These are phyloP conservation scores for Lavandula angustifolia DNA, from an alignment of 257 asterid species.

Conservation along the genomic window DNA sequence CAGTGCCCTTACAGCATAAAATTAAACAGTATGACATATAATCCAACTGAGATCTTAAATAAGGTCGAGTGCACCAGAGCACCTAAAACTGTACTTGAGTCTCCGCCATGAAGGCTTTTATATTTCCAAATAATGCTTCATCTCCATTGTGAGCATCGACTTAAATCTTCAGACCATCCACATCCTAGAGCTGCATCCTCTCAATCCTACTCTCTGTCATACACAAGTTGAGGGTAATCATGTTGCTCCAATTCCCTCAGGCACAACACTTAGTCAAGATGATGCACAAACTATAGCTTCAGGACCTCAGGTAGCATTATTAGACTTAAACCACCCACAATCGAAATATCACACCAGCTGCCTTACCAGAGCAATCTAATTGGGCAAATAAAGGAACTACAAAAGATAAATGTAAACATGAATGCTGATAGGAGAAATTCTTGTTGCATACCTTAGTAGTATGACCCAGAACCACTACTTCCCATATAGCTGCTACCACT, in stretches of 20 bases:
- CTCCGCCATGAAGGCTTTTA: slow-evolving; percentile 29
- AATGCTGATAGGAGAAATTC: background rate
- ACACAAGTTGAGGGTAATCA: slow-evolving; percentile 41
- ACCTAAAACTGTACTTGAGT: slow-evolving; percentile 25
- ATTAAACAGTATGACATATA: slow-evolving; percentile 38
- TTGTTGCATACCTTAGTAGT: slow-evolving; percentile 65
- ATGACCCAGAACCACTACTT: slow-evolving; percentile 80
- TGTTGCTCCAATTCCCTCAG: slow-evolving; percentile 34
- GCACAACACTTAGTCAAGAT: slow-evolving; percentile 28
- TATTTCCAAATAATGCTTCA: slow-evolving; percentile 35
- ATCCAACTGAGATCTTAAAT: slow-evolving; percentile 35
- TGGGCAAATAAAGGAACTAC: slow-evolving; percentile 19
- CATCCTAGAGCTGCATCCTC: slow-evolving; percentile 51
- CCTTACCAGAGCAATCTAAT: slow-evolving; percentile 21
- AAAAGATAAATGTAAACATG: background rate
- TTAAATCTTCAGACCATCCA: slow-evolving; percentile 37
- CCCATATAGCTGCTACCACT: slow-evolving; percentile 85
- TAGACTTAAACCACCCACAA: slow-evolving; percentile 26
- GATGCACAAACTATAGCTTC: slow-evolving; percentile 33
- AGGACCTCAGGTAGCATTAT: slow-evolving; percentile 23
- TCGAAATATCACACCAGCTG: slow-evolving; percentile 9
- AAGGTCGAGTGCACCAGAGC: slow-evolving; percentile 26
- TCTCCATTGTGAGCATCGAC: slow-evolving; percentile 36
- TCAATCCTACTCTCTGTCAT: slow-evolving; percentile 49
- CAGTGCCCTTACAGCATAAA: slow-evolving; percentile 45